phyloP scores from a whole-genome alignment of 139 green algal genomes.

The Chlamydomonas sphaeroides region DNA sequence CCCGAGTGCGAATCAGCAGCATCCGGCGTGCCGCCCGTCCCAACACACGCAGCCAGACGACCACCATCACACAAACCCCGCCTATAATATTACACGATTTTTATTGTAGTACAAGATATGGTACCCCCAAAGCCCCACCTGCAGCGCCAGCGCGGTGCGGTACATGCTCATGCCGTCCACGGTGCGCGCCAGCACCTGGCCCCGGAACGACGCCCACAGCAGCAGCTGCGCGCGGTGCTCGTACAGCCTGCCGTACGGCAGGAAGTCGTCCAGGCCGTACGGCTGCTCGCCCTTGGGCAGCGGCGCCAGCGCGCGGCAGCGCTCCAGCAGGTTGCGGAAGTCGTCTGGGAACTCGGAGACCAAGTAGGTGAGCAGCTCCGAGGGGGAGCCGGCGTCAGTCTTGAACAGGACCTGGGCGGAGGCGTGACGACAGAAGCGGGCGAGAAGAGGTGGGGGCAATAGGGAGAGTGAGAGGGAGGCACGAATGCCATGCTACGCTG shows the following conservation, averaged over 20 bases:
- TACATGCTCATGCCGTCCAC: slow-evolving; percentile 82
- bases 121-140: too few relatives aligned
- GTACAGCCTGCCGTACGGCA: slow-evolving; percentile 43
- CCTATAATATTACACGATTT: too few relatives aligned
- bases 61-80: too few relatives aligned
- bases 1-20: too few relatives aligned
- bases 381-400: slow-evolving; percentile 22
- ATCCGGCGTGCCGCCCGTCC: too few relatives aligned
- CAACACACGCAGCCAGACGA: too few relatives aligned
- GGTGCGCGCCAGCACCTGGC: slow-evolving; percentile 84
- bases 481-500: too few relatives aligned
- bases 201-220: slow-evolving; percentile 84
- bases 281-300: slow-evolving; percentile 25
- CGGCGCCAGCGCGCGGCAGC: neutral
- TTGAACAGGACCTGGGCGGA: too few relatives aligned
- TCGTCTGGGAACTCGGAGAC: slow-evolving; percentile 22
- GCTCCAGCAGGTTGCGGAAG: slow-evolving; percentile 23
- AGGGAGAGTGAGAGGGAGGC: too few relatives aligned
- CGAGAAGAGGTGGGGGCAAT: too few relatives aligned
- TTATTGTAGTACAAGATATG: too few relatives aligned
- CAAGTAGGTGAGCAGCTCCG: slow-evolving; percentile 35
- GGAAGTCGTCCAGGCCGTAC: slow-evolving; percentile 57
- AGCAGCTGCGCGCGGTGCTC: slow-evolving; percentile 74
- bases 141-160: slow-evolving; percentile 59
- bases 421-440: too few relatives aligned